These are phyloP conservation scores for Sporothrix pallida DNA, from an alignment of 2,329 filamentous ascomycete genomes.

Conservation along the genomic window DNA sequence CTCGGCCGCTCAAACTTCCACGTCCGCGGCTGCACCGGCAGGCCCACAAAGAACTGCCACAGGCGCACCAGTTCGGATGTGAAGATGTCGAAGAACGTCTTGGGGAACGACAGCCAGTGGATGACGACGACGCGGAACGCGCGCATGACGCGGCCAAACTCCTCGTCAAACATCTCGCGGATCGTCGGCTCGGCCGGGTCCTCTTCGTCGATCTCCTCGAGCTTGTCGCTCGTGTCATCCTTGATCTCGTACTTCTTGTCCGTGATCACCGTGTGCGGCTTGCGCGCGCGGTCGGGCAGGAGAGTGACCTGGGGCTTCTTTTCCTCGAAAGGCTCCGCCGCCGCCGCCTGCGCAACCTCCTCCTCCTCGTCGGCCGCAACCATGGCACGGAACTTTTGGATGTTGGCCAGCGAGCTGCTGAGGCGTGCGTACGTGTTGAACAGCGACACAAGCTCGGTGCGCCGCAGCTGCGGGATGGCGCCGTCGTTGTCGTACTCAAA, in stretches of 20 bases:
- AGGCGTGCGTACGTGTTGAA: slow-evolving; percentile 93
- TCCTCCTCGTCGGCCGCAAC: slow-evolving; percentile 49
- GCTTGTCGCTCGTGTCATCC: slow-evolving; percentile 47
- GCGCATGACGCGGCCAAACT: slow-evolving; percentile 67
- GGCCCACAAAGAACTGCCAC: slow-evolving; percentile 59
- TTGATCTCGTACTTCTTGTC: slow-evolving; percentile 40
- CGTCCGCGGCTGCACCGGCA: slow-evolving; percentile 56
- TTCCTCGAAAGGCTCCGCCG: neutral
- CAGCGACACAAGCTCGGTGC: slow-evolving; percentile 91
- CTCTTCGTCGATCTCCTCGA: slow-evolving; percentile 22
- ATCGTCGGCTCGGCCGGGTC: slow-evolving; percentile 47
- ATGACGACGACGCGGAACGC: slow-evolving; percentile 70
- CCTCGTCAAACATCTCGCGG: slow-evolving; percentile 64
- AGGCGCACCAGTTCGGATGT: slow-evolving; percentile 53
- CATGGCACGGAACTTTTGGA: slow-evolving; percentile 72
- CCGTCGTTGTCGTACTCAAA: slow-evolving; percentile 83
- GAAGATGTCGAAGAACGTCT: slow-evolving; percentile 57
- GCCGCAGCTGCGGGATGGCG: slow-evolving; percentile 71
- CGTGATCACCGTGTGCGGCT: slow-evolving; percentile 51
- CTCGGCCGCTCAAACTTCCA: slow-evolving; percentile 55
- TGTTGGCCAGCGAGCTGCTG: slow-evolving; percentile 76
- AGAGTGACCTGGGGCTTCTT: slow-evolving; percentile 38
- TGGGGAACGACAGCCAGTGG: slow-evolving; percentile 73
- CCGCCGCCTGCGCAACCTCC: slow-evolving; percentile 19
- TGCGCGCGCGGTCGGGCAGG: slow-evolving; percentile 50